Evolutionary conservation across 73 alveolate species (phyloP).

Genomic region (Paramecium tetraurelia): DNA sequence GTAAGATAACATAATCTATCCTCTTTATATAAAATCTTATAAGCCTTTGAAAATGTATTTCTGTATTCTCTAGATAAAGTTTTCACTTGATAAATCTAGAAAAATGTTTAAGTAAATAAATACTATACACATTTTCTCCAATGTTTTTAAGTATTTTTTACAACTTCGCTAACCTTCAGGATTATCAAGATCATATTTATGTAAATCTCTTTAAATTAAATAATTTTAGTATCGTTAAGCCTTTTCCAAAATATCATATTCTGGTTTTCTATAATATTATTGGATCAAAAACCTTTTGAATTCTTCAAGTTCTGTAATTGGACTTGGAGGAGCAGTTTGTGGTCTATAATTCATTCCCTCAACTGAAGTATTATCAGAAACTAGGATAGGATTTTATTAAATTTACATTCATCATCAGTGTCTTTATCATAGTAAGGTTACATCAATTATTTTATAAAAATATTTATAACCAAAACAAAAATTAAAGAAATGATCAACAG

Average conservation of each 20-base stretch:
- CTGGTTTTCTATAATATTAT: conserved; percentile 56
- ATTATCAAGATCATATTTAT: conserved; percentile 88
- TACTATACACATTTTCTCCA: conserved; percentile 82
- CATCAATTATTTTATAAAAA: background rate
- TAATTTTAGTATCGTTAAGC: conserved; percentile 73
- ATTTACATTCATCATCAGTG: conserved; percentile 25
- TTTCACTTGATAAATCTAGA: conserved; percentile 26
- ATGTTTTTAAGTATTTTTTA: conserved; percentile 77
- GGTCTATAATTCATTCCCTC: conserved; percentile 48
- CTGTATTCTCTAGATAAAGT: conserved; percentile 86
- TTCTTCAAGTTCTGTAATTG: conserved; percentile 88
- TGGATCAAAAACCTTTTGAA: conserved; percentile 53
- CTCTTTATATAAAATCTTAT: conserved; percentile 87
- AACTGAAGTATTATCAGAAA: conserved; percentile 35
- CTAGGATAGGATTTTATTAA: background rate
- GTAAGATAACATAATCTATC: conserved; percentile 87
- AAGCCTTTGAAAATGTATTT: conserved; percentile 89
- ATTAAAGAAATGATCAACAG: background rate
- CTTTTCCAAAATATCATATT: conserved; percentile 77
- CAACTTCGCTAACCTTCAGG: conserved; percentile 91
- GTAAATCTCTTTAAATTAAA: conserved; percentile 69
- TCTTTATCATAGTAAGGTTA: conserved; percentile 18
- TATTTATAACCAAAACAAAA: background rate
- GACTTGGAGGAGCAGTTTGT: conserved; percentile 93
- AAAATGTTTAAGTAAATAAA: background rate